phyloP scores from a whole-genome alignment of 1,284 basidiomycete species.

The Heimioporus retisporus region DNA sequence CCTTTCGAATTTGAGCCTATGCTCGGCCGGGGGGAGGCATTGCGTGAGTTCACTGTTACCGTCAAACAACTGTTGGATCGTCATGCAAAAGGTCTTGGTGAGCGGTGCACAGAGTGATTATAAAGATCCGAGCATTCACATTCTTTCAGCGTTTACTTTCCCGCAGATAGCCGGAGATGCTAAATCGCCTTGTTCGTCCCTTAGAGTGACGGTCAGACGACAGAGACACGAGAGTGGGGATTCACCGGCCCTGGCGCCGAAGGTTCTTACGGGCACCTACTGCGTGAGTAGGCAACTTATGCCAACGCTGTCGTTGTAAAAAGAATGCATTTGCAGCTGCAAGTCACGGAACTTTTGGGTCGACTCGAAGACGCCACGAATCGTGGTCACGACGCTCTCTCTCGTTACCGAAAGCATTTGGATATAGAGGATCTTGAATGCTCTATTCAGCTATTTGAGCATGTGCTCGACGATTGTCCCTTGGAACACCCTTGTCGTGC shows the following conservation, averaged over 20 bases:
- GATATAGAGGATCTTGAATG: not conserved
- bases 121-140: not conserved
- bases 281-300: not conserved
- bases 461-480: not conserved
- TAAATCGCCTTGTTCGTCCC: not conserved
- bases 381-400: not conserved
- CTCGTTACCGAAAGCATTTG: not conserved
- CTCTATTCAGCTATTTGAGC: not conserved
- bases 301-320: no score
- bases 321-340: no score
- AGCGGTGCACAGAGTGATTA: not conserved
- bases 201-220: not conserved
- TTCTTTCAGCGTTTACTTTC: not conserved
- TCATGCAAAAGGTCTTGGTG: not conserved
- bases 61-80: not conserved
- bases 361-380: not conserved
- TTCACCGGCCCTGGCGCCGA: not conserved
- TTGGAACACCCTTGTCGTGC: not conserved
- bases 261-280: not conserved
- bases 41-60: not conserved
- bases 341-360: no score
- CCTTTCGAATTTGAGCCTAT: not conserved
- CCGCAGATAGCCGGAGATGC: not conserved
- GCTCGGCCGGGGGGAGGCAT: not conserved
- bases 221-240: not conserved